phyloP scores from a whole-genome alignment of 2,329 filamentous ascomycete species.

The Trichophyton rubrum region DNA sequence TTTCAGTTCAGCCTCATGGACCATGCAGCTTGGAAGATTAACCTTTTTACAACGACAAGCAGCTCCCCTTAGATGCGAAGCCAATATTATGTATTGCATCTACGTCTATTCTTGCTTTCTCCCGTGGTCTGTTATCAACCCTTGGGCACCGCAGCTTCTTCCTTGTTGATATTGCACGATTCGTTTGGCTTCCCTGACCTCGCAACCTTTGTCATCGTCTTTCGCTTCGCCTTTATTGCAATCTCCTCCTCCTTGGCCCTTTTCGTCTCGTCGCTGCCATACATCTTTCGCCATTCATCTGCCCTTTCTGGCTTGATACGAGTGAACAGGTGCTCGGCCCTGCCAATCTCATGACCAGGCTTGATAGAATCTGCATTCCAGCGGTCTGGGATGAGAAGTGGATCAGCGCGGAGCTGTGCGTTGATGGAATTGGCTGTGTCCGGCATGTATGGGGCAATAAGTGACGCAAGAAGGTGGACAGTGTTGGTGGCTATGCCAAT shows the following conservation, averaged over 20 bases:
- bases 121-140: background rate
- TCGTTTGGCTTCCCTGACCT: constrained; percentile 7
- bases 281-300: constrained; percentile 68
- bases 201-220: constrained; percentile 15
- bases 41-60: no score
- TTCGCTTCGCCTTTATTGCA: constrained; percentile 28
- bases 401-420: constrained; percentile 53
- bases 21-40: no score
- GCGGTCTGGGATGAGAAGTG: constrained; percentile 38
- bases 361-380: constrained; percentile 51
- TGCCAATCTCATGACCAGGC: constrained; percentile 68
- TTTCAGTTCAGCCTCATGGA: no score
- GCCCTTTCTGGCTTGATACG: constrained; percentile 70
- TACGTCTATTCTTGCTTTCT: no score
- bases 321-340: constrained; percentile 68
- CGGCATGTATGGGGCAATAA: constrained; percentile 77
- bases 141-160: background rate
- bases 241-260: constrained; percentile 58
- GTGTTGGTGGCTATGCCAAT: constrained; percentile 74
- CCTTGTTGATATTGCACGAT: background rate
- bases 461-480: constrained; percentile 64
- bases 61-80: no score
- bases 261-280: constrained; percentile 52
- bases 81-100: no score
- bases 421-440: constrained; percentile 61